Evolutionary conservation across 2,329 filamentous ascomycete species (phyloP).

Genomic region (Aureobasidium sp.): DNA sequence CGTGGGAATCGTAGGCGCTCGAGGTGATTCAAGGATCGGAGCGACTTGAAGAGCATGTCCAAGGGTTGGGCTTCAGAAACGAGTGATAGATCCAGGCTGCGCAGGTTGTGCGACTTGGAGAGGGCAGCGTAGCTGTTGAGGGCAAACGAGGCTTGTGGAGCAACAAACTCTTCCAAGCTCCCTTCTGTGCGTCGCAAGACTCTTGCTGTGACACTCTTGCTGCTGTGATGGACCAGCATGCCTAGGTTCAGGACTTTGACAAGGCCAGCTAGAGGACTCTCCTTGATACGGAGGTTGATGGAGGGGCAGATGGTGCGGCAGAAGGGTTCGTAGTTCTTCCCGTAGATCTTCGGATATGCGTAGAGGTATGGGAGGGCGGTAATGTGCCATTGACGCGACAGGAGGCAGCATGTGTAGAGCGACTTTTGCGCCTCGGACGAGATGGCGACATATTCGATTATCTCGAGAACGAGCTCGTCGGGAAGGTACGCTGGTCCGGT

Average conservation of each 20-base stretch:
- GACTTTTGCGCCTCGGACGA: conserved; percentile 46
- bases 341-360: conserved; percentile 54
- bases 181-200: conserved; percentile 60
- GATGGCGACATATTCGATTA: conserved; percentile 49
- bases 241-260: conserved; percentile 61
- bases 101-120: conserved; percentile 59
- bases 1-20: conserved; percentile 43
- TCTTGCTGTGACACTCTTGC: conserved; percentile 62
- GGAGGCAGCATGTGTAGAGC: conserved; percentile 58
- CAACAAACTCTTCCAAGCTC: conserved; percentile 59
- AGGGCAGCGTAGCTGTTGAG: conserved; percentile 63
- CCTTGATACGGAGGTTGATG: conserved; percentile 53
- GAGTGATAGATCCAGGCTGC: conserved; percentile 57
- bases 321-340: conserved; percentile 60
- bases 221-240: conserved; percentile 64
- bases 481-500: conserved; percentile 48
- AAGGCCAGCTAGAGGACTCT: conserved; percentile 53
- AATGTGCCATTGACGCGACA: conserved; percentile 64
- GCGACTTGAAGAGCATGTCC: conserved; percentile 54
- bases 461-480: conserved; percentile 59
- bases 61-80: conserved; percentile 58
- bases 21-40: conserved; percentile 52
- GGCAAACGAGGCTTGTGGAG: conserved; percentile 64
- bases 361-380: conserved; percentile 60
- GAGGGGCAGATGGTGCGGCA: conserved; percentile 60